Base-by-base conservation (phyloP, 1,284 basidiomycete species). In the Trichosporon sp. region DNA sequence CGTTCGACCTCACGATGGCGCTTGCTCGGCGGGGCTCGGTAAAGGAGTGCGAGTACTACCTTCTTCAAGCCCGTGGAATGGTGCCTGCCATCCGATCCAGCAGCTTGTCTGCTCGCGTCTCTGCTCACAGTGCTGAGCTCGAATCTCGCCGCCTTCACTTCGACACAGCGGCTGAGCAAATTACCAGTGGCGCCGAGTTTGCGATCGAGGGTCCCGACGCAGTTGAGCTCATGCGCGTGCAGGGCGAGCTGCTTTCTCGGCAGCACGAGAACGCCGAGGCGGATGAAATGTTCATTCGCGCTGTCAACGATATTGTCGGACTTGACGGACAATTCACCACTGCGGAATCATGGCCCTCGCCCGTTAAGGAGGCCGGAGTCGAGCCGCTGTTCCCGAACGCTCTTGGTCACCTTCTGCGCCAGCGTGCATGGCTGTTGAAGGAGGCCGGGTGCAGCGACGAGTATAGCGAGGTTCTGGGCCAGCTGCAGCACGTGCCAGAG, bases 1-100 rank as follows among this genome's bases (percentile, higher is more conserved):
- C 91, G 2, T 87, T 94, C 68, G 84, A 87, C 3, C 84, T 94
- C 7, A 84, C 87, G 0, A 85, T 87, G 4, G 85, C 87, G 0
- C 91, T 93, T 74, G 85, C 88, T 18, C 79, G 85, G 0, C 87
- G 92, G 5, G 94, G 94, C 0, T 92, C 92, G 1, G 87, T 89
- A 7, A 88, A 90, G 29, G 92, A 94, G 75, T 89, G 91, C 4
- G 89, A 92, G 72, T 93, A 91, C 76, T 95, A 93, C 78, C 85
- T 90, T 1, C 85, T 88, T 47, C 90, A 93, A 75, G 91, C 90
- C 0, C 84, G 87, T 12, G 87, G 89, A 23, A 84, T 95, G 3
- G 90, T 92, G 0, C 84, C 86, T 51, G 85, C 89, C 2, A 78
- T 93, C 13, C 89, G 88, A 67, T 87, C 90, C 0, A 87, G 89